Evolutionary conservation across 2,329 filamentous ascomycete genomes (phyloP).

Genomic region (Colletotrichum siamense): DNA sequence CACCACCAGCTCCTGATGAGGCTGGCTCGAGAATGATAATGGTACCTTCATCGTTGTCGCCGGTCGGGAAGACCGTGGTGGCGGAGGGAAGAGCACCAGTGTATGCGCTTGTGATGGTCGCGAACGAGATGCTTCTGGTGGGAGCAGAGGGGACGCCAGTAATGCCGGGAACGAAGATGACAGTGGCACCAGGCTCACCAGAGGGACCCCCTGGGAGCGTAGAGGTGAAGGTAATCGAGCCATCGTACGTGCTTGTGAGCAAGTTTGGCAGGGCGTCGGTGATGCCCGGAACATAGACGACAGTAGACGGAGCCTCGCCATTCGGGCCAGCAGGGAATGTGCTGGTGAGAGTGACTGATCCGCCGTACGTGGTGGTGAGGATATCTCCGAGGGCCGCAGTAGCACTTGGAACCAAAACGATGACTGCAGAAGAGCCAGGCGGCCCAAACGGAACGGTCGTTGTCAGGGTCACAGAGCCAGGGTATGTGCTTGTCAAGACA

Average conservation of each 20-base stretch:
- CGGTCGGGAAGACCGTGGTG: not conserved
- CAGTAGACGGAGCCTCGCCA: not conserved
- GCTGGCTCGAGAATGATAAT: not conserved
- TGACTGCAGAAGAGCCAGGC: not conserved
- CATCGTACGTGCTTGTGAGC: not conserved
- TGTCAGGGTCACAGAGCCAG: not conserved
- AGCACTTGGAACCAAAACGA: not conserved
- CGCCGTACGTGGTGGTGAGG: not conserved
- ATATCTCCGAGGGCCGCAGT: not conserved
- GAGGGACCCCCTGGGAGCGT: not conserved
- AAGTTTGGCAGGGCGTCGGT: not conserved
- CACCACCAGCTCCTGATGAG: not conserved
- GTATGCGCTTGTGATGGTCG: not conserved
- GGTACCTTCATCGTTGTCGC: not conserved
- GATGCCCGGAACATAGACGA: not conserved
- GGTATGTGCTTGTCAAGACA: constrained; percentile 3
- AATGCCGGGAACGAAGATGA: not conserved
- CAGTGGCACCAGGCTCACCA: not conserved
- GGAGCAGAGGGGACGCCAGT: not conserved
- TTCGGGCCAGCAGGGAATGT: not conserved
- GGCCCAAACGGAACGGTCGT: not conserved
- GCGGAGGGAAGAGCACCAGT: not conserved
- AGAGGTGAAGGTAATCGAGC: not conserved
- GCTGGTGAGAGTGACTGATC: not conserved
- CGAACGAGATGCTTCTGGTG: constrained; percentile 1